Evolutionary conservation across 23 red algal species (phyloP), one percentile per base, ranked within the genome.

Genomic region (Gracilaria domingensis): DNA sequence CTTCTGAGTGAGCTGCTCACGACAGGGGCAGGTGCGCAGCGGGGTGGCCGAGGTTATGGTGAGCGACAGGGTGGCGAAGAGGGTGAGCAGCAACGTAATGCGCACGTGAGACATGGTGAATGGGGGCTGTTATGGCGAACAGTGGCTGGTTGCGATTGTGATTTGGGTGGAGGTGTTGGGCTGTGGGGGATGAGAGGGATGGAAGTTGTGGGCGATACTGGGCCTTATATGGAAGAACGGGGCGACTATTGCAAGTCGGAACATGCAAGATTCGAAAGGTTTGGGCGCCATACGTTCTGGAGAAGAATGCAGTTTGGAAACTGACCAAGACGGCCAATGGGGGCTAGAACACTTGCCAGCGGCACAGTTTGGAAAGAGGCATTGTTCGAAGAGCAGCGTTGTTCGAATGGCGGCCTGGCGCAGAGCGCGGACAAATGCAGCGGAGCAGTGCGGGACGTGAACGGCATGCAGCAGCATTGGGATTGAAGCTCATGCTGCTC

Each of bases 11-110:
- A 24, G 53, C 47, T 75, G 56, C 28, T 62, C 59, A n/a, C 87
- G 87, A 66, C 87, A 90, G 0, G 87, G 87, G 75, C 87, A 90
- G 58, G 87, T 90, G 21, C 21, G 72, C 0, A 51, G 40, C 45
- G 38, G 72, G 12, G 38, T 25, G 39, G 45, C 24, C 3, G 42
- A 25, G 13, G 30, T 39, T 8, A 25, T 6, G 72, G 38, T 77
- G 38, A 51, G 38, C 45, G 39, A 51, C 72, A 51, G 72, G 9
- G 72, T 49, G 40, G 45, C 40, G 23, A 77, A 18, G 13, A 77
- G 42, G 40, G 45, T 45, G n/a, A 77, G 72, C 72, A 77, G 72
- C 30, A 69, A 37, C 28, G 64, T 69, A 12, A 37, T 36, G 30
- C 64, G 8, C 26, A 37, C 32, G 64, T 36, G 64, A 69, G 30